Conservation (phyloP, 495 filamentous ascomycete species). For the Neurospora sp. region DNA sequence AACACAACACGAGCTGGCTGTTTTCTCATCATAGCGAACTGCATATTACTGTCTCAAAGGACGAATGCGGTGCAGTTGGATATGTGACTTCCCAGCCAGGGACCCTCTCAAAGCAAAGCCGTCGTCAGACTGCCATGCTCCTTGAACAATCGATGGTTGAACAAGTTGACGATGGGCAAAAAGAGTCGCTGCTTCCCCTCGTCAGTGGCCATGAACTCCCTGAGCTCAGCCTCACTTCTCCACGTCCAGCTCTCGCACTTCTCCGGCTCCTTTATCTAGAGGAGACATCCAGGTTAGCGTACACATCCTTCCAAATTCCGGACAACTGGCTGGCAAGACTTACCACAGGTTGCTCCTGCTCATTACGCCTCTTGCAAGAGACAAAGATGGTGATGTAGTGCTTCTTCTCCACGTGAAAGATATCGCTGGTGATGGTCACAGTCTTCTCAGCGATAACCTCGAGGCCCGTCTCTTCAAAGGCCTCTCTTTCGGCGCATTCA, state of each 20-base stretch:
- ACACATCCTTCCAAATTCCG: not conserved
- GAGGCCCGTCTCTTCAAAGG: constrained; percentile 58
- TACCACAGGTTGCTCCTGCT: constrained; percentile 39
- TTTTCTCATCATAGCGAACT: not conserved
- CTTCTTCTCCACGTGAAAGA: constrained; percentile 41
- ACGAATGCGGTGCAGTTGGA: not conserved
- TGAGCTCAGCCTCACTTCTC: constrained; percentile 41
- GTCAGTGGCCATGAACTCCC: constrained; percentile 12
- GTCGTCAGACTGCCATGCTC: too few relatives aligned
- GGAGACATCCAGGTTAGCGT: not conserved
- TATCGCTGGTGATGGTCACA: constrained; percentile 48
- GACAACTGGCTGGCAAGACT: constrained; percentile 8
- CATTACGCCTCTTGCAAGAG: constrained; percentile 30
- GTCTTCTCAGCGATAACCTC: constrained; percentile 35
- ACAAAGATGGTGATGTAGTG: constrained; percentile 64
- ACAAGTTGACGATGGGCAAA: constrained; percentile 44
- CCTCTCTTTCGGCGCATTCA: constrained; percentile 51
- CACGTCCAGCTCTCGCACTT: constrained; percentile 60
- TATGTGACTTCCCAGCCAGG: not conserved
- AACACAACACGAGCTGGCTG: not conserved
- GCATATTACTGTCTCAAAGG: not conserved
- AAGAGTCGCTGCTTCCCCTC: constrained; percentile 37
- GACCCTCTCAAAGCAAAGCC: not conserved
- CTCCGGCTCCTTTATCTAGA: constrained; percentile 46
- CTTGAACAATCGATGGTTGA: too few relatives aligned